Conservation (phyloP, 768 basidiomycete genomes). For the Naganishia vaughanmartiniae region DNA sequence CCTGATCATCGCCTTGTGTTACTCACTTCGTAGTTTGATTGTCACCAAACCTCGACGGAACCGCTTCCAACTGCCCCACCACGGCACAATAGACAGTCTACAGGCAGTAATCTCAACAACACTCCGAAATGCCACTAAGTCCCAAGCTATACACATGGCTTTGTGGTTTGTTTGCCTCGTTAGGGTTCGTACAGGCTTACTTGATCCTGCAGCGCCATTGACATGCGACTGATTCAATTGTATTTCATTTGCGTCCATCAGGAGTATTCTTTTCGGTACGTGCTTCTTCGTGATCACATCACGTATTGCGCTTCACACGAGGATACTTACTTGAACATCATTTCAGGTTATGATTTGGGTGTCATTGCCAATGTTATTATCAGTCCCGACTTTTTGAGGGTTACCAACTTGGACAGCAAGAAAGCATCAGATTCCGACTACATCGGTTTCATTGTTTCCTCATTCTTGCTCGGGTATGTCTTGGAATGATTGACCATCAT, state of each 20-base stretch:
- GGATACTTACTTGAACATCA: background rate
- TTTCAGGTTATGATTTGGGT: slow-evolving; percentile 40
- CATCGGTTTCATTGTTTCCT: slow-evolving; percentile 46
- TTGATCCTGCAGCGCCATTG: background rate
- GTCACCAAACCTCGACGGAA: background rate
- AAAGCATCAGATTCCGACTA: slow-evolving; percentile 19
- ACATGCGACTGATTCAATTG: background rate
- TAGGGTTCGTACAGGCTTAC: background rate
- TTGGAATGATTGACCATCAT: too few species aligned
- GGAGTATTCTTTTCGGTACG: slow-evolving; percentile 21
- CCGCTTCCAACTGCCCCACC: too few species aligned
- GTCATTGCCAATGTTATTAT: slow-evolving; percentile 48
- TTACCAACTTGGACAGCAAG: slow-evolving; percentile 1
- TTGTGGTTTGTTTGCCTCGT: background rate
- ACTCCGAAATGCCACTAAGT: background rate
- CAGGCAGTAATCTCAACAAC: background rate
- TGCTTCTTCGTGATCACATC: background rate
- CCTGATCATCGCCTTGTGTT: background rate
- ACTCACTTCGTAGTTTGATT: background rate
- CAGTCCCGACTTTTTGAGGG: slow-evolving; percentile 39
- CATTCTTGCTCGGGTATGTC: slow-evolving; percentile 40
- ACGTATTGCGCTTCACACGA: background rate
- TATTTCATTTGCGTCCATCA: background rate
- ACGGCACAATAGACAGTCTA: background rate
- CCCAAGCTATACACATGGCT: slow-evolving; percentile 1